Evolutionary conservation across 176 grass and related monocot genomes (phyloP), one percentile per base, ranked within the genome.

Genomic region (Rhynchospora breviuscula): DNA sequence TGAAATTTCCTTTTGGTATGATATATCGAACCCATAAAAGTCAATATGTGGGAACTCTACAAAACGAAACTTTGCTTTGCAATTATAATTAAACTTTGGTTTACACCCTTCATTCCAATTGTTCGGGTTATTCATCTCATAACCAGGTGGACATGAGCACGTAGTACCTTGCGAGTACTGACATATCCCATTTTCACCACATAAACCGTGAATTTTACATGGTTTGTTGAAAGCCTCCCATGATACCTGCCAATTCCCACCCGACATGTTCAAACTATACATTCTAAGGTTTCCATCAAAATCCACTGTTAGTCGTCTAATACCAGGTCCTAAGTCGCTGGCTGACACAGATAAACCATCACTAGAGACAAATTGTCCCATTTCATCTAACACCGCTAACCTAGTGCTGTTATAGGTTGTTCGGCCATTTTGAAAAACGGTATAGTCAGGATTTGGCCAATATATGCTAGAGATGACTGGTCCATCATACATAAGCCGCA

Each of bases 401-500:
- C 87, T 88, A 46, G 81, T 90, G 84, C 87, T 90, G 56, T 94
- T 91, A 85, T 91, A 94, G 10, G 8, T 69, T 64, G 87, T 91
- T 46, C 92, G 72, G 19, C 81, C 83, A 84, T 64, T 83, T 35
- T 58, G 0, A 49, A 69, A 85, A 13, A 61, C 22, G 6, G 4
- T 26, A 46, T 84, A 49, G 21, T 87, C 78, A 48, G 83, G 44
- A 79, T 67, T 86, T 78, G 92, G 92, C 87, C 87, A 94, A 64
- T 94, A 94, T 79, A 90, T 90, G 75, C 86, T 91, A 61, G 89
- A 89, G 80, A 91, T 69, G 4, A 84, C 23, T 26, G 90, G 88
- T 46, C 87, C 83, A 85, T 90, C 80, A 74, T 94, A 91, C 81
- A 94, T 94, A 59, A 94, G 89, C 15, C 60, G 84, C 62, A 94